Conservation (phyloP, 2,329 filamentous ascomycete genomes). For the Neofusicoccum laricinum region DNA sequence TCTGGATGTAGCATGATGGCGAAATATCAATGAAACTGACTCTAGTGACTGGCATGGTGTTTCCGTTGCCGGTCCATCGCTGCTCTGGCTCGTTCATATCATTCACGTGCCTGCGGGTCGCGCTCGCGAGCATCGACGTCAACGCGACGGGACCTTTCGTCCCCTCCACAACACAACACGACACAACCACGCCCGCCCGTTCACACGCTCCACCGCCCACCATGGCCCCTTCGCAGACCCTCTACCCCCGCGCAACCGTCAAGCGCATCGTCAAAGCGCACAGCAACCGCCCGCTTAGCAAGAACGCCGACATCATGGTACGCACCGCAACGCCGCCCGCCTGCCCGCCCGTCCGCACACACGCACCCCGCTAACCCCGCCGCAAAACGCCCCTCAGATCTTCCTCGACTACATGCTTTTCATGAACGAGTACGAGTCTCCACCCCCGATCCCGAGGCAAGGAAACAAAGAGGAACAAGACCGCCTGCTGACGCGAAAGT, state of each 20-base stretch:
- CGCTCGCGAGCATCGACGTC: slow-evolving; percentile 15
- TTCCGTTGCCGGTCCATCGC: not conserved
- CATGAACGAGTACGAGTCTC: slow-evolving; percentile 57
- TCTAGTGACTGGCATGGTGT: not conserved
- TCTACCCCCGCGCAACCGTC: slow-evolving; percentile 79
- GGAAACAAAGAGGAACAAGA: not conserved
- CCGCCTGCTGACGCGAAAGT: not conserved
- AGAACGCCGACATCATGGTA: slow-evolving; percentile 83
- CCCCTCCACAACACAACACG: slow-evolving; percentile 10
- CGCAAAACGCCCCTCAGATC: slow-evolving; percentile 55
- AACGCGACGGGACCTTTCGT: not conserved
- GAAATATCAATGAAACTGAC: slow-evolving; percentile 7
- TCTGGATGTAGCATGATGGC: slow-evolving; percentile 11
- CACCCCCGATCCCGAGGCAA: too few species aligned
- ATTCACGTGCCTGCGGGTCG: slow-evolving; percentile 13
- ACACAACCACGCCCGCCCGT: not conserved
- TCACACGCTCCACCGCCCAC: slow-evolving; percentile 20
- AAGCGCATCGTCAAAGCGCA: slow-evolving; percentile 91
- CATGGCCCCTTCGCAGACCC: slow-evolving; percentile 66
- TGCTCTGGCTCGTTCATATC: too few species aligned
- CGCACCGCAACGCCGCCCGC: slow-evolving; percentile 23
- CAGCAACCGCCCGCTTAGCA: slow-evolving; percentile 74
- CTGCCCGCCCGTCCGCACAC: not conserved
- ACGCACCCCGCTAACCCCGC: not conserved
- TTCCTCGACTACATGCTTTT: slow-evolving; percentile 84